Conservation (phyloP, 2,329 filamentous ascomycete species). For the Lachnellula arida region DNA sequence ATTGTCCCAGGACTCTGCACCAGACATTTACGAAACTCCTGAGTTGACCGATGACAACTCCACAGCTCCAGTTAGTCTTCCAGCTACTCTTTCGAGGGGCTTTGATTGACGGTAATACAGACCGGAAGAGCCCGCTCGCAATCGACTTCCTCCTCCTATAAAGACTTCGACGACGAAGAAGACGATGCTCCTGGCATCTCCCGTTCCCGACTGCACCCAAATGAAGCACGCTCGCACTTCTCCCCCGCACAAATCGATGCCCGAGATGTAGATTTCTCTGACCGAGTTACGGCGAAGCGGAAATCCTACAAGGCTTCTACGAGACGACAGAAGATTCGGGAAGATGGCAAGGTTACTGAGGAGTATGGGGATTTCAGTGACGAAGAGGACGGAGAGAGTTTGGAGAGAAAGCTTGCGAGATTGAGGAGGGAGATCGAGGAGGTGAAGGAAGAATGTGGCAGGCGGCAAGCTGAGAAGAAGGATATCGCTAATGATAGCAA, state of each 20-base stretch:
- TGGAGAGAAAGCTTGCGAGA: slow-evolving; percentile 75
- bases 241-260: slow-evolving; percentile 71
- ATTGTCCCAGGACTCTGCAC: slow-evolving; percentile 70
- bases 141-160: slow-evolving; percentile 50
- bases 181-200: slow-evolving; percentile 66
- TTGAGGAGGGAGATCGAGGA: slow-evolving; percentile 79
- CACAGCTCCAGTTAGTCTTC: slow-evolving; percentile 64
- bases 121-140: slow-evolving; percentile 46
- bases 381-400: slow-evolving; percentile 67
- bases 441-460: slow-evolving; percentile 55
- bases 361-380: slow-evolving; percentile 73
- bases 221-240: slow-evolving; percentile 77
- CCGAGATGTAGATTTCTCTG: slow-evolving; percentile 79
- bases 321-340: slow-evolving; percentile 57
- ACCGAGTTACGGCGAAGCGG: slow-evolving; percentile 76
- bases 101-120: slow-evolving; percentile 16
- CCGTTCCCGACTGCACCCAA: slow-evolving; percentile 68
- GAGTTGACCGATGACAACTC: slow-evolving; percentile 87
- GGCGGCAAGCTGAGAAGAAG: slow-evolving; percentile 44
- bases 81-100: background rate
- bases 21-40: slow-evolving; percentile 95
- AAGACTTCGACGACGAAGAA: slow-evolving; percentile 58
- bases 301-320: slow-evolving; percentile 77
- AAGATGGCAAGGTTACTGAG: slow-evolving; percentile 51
- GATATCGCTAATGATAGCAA: slow-evolving; percentile 35